Conservation (phyloP, 371 early-diverging fungal species). For the Mucor velutinosus region DNA sequence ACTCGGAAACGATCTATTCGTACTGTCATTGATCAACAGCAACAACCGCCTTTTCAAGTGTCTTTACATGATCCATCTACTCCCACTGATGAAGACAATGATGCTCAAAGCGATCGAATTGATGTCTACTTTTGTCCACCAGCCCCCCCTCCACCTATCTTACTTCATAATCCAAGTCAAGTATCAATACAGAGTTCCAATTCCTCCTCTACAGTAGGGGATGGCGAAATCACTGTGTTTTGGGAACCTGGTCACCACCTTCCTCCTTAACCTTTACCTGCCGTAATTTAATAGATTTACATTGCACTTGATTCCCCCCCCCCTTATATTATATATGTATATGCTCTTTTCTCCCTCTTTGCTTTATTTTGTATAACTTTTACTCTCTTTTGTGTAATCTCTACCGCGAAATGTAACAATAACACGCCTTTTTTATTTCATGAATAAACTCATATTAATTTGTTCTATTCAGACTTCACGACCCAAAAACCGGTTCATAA, state of each 20-base stretch:
- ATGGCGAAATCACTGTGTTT: conserved; percentile 44
- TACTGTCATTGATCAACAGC: conserved; percentile 6
- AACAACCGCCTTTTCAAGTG: background rate
- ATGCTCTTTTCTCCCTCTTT: background rate
- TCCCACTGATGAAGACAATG: background rate
- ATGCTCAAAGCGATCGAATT: conserved; percentile 6
- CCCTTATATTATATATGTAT: background rate
- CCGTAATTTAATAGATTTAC: background rate
- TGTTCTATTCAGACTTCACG: background rate
- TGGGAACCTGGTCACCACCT: conserved; percentile 16
- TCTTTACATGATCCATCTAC: background rate
- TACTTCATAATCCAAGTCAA: conserved; percentile 13
- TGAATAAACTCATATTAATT: background rate
- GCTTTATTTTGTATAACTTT: background rate
- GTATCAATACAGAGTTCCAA: conserved; percentile 17
- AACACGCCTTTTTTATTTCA: background rate
- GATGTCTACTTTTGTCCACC: conserved; percentile 25
- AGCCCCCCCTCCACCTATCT: background rate
- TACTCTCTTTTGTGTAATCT: background rate
- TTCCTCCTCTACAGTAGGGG: conserved; percentile 28
- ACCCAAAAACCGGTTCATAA: background rate
- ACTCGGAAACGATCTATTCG: conserved; percentile 32
- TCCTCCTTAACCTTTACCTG: conserved; percentile 3
- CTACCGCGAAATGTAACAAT: background rate
- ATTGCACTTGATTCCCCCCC: background rate